These are phyloP conservation scores for Elaphomyces granulatus DNA, from an alignment of 495 filamentous ascomycete species.

Conservation along the genomic window DNA sequence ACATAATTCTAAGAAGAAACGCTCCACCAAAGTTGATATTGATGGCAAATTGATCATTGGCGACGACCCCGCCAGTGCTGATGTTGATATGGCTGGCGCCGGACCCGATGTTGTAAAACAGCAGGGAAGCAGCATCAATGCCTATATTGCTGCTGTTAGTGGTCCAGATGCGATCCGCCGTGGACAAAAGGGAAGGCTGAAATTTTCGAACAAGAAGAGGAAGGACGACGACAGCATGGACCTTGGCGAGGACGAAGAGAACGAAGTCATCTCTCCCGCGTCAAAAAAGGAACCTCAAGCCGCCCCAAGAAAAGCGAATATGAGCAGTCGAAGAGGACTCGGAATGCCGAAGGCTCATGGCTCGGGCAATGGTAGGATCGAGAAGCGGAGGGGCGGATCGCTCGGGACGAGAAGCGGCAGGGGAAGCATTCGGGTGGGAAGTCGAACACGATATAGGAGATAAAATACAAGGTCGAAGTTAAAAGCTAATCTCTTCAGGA, in stretches of 20 bases:
- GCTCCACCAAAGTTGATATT: conserved; percentile 51
- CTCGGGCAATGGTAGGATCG: conserved; percentile 15
- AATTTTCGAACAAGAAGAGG: conserved; percentile 56
- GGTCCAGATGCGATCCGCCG: conserved; percentile 69
- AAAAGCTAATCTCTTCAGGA: not conserved
- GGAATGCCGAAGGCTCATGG: conserved; percentile 33
- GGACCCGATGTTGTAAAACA: conserved; percentile 27
- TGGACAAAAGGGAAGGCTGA: conserved; percentile 73
- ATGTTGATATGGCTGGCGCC: conserved; percentile 48
- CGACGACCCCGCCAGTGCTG: conserved; percentile 35
- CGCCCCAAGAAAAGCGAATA: conserved; percentile 8
- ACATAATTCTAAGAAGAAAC: conserved; percentile 31
- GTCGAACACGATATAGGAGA: conserved; percentile 7
- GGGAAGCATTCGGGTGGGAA: conserved; percentile 9
- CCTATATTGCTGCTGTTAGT: conserved; percentile 81
- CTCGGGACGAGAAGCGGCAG: conserved; percentile 11
- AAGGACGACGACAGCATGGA: conserved; percentile 61
- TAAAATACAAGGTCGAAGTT: not conserved
- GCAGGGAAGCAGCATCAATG: conserved; percentile 49
- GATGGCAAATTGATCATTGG: conserved; percentile 82
- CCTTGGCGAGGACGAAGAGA: conserved; percentile 19
- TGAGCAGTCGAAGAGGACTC: conserved; percentile 26
- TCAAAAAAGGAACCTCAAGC: conserved; percentile 7
- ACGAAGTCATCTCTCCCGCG: conserved; percentile 12
- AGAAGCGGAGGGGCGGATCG: conserved; percentile 20